Evolutionary conservation across 306 rosid genomes (phyloP), one percentile per base, ranked within the genome.

Genomic region (Albizia julibrissin): DNA sequence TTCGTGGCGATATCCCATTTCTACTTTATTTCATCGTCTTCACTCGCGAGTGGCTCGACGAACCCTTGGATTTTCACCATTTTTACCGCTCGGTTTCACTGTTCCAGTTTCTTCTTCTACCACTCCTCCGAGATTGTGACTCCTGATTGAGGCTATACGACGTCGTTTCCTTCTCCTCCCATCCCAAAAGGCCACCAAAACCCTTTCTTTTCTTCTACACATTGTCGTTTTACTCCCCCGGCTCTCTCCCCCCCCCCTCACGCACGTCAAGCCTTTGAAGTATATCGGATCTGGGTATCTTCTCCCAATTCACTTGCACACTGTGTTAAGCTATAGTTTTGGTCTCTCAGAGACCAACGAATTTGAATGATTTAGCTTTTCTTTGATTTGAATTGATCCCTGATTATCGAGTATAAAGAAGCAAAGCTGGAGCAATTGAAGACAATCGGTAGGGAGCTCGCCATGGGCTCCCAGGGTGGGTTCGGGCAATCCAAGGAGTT

Each of bases 391-490:
- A 62, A 18, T 15, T 29, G 22, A 26, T 47, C 40, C 42, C 42
- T 72, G 43, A 50, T 73, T 9, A 66, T 44, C 73, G 3, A 49
- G 29, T 21, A 31, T 0, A 29, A 12, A 56, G 21, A 65, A 46
- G 34, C 40, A 11, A 72, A 59, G 31, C 86, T 95, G 99, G 97
- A 95, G 92, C 99, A 95, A 72, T 69, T 96, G 82, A 96, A 96
- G 88, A 91, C 92, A 31, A 89, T 93, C 80, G 98, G 99, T 0
- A 86, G 97, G n/a, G 99, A 95, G 83, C 92, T 95, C 13, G 94
- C 98, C 46, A 96, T 96, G 99, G 98, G 97, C 42, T 95, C 99
- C 66, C 99, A 93, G 50, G 98, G 94, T n/a, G 95, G 97, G 43
- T 95, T 95, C 89, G 97, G 96, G 0, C 97, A 93, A 80, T 93